Percentiles rank a stretch among this genome's conserved stretches.
Evolutionary conservation across 108 stramenopile genomes (phyloP).

Genomic region (Cyclostephanos tholiformis): DNA sequence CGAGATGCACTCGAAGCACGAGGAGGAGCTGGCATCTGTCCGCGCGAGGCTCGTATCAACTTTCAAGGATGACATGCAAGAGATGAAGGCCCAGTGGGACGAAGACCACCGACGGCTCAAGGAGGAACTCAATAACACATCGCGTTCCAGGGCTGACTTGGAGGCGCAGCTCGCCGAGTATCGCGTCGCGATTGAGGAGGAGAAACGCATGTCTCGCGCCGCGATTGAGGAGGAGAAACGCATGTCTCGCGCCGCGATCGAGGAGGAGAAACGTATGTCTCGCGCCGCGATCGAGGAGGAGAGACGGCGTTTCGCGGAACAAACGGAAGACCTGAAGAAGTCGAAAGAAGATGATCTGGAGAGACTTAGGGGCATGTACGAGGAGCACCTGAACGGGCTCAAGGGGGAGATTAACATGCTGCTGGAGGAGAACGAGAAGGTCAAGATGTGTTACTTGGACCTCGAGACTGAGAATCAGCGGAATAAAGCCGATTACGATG

Average conservation of each 20-base stretch:
- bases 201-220: no score
- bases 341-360: constrained; percentile 46
- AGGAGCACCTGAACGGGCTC: constrained; percentile 33
- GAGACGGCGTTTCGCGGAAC: constrained; percentile 11
- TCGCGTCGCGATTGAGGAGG: constrained; percentile 13
- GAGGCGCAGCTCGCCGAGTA: constrained; percentile 23
- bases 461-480: constrained; percentile 30
- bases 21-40: constrained; percentile 14
- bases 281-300: constrained; percentile 43
- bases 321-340: constrained; percentile 29
- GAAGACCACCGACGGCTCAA: constrained; percentile 17
- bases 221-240: no score
- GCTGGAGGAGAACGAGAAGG: constrained; percentile 49
- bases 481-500: constrained; percentile 27
- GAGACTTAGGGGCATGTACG: constrained; percentile 36
- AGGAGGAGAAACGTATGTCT: no score
- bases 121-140: constrained; percentile 26
- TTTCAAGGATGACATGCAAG: constrained; percentile 45
- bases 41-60: constrained; percentile 31
- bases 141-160: constrained; percentile 25
- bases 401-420: constrained; percentile 36
- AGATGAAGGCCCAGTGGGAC: constrained; percentile 48
- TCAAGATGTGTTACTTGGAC: constrained; percentile 36
- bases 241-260: no score
- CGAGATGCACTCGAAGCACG: constrained; percentile 12